Base-by-base conservation (phyloP, 345 rosid genomes). In the Salix exigua region DNA sequence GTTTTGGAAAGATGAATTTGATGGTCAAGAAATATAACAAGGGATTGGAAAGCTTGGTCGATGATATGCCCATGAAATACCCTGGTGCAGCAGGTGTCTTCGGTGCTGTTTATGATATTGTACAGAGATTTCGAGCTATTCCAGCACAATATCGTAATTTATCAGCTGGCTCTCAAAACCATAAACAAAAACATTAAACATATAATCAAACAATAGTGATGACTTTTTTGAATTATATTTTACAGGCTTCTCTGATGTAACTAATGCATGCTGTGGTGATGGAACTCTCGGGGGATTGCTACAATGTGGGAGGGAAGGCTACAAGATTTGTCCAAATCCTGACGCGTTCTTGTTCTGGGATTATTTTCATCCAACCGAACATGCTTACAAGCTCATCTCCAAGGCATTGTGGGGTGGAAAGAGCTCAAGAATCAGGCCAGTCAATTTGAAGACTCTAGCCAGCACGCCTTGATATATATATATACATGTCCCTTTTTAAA, bases 361-460 rank as follows among this genome's bases (percentile, higher is more conserved):
- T 74, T 88, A 83, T 68, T 89, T 86, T 73, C 94, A 88, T 82
- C 94, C 92, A 1, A 80, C 89, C 2, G 89, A 90, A 62, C 88
- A 78, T 10, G 51, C 91, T 68, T 86, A 82, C 83, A 75, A 76
- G 12, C 90, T 87, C 73, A 83, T 88, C 70, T 84, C 92, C 77
- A 82, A 75, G 84, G 89, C 89, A 12, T 81, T 86, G 35, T 87
- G 91, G 90, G 60, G 58, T 10, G 93, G 94, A 21, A 80, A 79
- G 25, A 77, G 51, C 25, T 73, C 86, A 40, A 40, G 71, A 1
- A 84, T 88, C 66, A 82, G 90, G 77, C 93, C 92, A 0, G 37
- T 83, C 50, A 89, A 84, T 81, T 83, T 91, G 40, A 82, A 76
- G 74, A 71, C 86, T 81, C 84, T 88, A 65, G 82, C 87, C 25